Evolutionary conservation across 495 filamentous ascomycete species (phyloP), one percentile per base, ranked within the genome.

Genomic region (Penicillium fimorum): DNA sequence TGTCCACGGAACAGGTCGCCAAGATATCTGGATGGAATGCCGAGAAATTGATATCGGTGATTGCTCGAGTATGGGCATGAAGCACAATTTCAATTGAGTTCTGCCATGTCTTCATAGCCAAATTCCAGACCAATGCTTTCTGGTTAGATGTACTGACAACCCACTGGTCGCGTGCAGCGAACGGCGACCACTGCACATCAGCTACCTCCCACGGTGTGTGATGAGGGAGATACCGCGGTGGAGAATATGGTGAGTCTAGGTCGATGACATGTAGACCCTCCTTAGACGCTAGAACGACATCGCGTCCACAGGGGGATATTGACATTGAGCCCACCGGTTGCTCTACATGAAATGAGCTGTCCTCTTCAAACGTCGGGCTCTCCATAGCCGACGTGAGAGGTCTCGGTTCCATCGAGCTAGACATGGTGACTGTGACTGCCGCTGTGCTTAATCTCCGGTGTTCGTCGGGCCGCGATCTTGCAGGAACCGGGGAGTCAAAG

Each of bases 171-270:
- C 93, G 83, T 8, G 84, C 84, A 10, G 92, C 88, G 61, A 96
- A 96, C 13, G 93, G 93, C 5, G 90, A 96, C 93, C 93, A 97
- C 71, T 97, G 93, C 40, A 97, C 93, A 70, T 97, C 93, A n/a
- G 92, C 91, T 5, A 97, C 92, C 49, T 95, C 85, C 91, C 92
- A 96, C n/a, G 89, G 87, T 8, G 90, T 87, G 37, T 89, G 86
- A 68, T 96, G 89, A 57, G 87, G 86, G 25, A 97, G 84, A 64
- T 92, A 85, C 12, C 92, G 86, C 32, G 93, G 93, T 13, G 89
- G 89, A 48, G 87, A 93, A 70, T 90, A 93, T 13, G 91, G 92
- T 13, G 85, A 92, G 73, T 97, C 93, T 42, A 97, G 81, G 60
- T 97, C 93, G 54, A 97, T 92, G 63, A 97, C 89, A 72, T 94